phyloP scores from a whole-genome alignment of 2,329 filamentous ascomycete genomes.

The Coleophoma eucalyptorum region DNA sequence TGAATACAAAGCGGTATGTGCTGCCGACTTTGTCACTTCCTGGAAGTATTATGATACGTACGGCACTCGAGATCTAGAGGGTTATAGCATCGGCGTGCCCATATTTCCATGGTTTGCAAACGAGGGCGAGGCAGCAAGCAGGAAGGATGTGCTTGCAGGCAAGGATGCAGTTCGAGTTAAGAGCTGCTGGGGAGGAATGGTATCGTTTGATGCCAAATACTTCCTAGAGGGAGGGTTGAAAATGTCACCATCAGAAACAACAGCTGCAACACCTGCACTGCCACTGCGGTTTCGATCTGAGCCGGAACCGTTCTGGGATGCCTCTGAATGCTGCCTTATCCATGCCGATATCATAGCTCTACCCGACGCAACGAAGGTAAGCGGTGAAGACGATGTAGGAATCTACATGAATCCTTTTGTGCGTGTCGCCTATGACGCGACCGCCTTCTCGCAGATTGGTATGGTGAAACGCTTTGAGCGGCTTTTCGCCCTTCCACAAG shows the following conservation, averaged over 20 bases:
- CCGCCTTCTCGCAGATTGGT: slow-evolving; percentile 53
- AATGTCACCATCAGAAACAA: not conserved
- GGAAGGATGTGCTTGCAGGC: slow-evolving; percentile 58
- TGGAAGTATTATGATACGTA: slow-evolving; percentile 73
- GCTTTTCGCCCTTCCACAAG: slow-evolving; percentile 56
- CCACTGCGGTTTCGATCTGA: slow-evolving; percentile 55
- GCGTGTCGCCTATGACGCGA: slow-evolving; percentile 62
- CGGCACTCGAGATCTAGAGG: slow-evolving; percentile 64
- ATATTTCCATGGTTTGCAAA: slow-evolving; percentile 66
- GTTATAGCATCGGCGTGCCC: slow-evolving; percentile 57
- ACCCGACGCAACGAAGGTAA: slow-evolving; percentile 5
- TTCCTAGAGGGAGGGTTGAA: slow-evolving; percentile 28
- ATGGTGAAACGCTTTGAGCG: slow-evolving; percentile 62
- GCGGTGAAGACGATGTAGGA: slow-evolving; percentile 37
- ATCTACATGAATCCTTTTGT: slow-evolving; percentile 76
- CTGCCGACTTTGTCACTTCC: slow-evolving; percentile 65
- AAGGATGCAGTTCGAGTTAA: slow-evolving; percentile 64
- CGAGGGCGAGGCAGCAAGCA: slow-evolving; percentile 47
- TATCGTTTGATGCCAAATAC: slow-evolving; percentile 58
- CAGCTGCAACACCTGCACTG: not conserved
- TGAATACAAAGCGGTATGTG: slow-evolving; percentile 65
- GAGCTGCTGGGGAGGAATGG: slow-evolving; percentile 78
- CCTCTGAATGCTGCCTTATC: slow-evolving; percentile 61
- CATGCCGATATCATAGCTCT: slow-evolving; percentile 40
- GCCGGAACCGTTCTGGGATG: slow-evolving; percentile 56